Evolutionary conservation across 495 filamentous ascomycete genomes (phyloP).

Genomic region (Astrocystis sublimbata): DNA sequence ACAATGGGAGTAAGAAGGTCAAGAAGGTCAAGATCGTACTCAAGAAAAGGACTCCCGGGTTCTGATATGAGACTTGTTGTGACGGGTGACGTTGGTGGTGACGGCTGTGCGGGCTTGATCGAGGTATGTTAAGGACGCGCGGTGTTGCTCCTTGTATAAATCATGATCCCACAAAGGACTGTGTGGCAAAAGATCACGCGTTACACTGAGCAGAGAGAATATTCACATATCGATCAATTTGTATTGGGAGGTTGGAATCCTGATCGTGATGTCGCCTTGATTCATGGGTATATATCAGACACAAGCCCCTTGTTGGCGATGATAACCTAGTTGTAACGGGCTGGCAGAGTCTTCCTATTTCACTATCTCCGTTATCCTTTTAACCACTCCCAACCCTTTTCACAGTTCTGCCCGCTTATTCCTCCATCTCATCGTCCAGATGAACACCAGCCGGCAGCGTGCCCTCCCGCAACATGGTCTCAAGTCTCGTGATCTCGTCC

Average conservation of each 20-base stretch:
- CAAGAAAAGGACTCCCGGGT: neutral
- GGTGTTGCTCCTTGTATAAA: neutral
- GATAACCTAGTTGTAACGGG: neutral
- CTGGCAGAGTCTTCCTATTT: too few relatives aligned
- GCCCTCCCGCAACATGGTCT: constrained; percentile 86
- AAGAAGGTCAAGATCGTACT: neutral
- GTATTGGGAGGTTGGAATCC: neutral
- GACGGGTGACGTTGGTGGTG: too few relatives aligned
- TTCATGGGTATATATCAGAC: constrained; percentile 17
- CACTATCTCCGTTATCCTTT: too few relatives aligned
- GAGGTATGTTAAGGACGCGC: neutral
- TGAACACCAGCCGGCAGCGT: constrained; percentile 70
- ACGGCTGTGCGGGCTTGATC: too few relatives aligned
- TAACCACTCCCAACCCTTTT: too few relatives aligned
- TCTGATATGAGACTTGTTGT: too few relatives aligned
- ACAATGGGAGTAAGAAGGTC: neutral
- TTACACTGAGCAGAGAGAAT: neutral
- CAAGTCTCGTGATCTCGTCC: constrained; percentile 77
- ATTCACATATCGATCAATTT: neutral
- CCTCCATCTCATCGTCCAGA: constrained; percentile 56
- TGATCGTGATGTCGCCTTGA: neutral
- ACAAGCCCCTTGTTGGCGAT: neutral
- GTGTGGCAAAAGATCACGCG: neutral
- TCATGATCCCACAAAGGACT: neutral
- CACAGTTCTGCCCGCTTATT: constrained; percentile 38